Evolutionary conservation across 306 rosid species (phyloP), one percentile per base, ranked within the genome.

Genomic region (Rosa persica): DNA sequence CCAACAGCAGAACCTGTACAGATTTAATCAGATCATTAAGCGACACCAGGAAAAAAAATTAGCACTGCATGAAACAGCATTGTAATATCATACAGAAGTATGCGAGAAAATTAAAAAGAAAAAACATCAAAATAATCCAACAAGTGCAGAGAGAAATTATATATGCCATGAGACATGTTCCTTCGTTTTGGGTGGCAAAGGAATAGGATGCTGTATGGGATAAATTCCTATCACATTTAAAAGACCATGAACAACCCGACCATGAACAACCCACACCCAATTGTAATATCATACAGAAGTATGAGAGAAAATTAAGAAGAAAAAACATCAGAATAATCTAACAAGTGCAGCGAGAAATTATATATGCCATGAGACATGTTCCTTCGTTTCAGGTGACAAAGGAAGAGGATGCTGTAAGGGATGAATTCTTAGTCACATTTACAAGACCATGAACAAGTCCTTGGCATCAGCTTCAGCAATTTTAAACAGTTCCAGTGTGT

Each of bases 1-100:
- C 99, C 99, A 89, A 96, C 78, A 74, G 99, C 98, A 75, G 99
- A 72, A 80, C 99, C 98, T 96, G 92, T 68, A 87, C 54, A 80
- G 69, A 44, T 79, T 75, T 64, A 38, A 73, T 70, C 52, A 77
- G 17, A 57, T 71, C 23, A 43, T 49, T 3, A 75, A 23, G 19
- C n/a, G n/a, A 20, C n/a, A 49, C n/a, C 20, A 0, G 4, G 36
- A 20, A 67, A 52, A 52, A 20, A n/a, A 30, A 65, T 17, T 38
- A 70, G 13, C 30, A 43, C 15, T 46, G 49, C 25, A 48, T 27
- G 19, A 65, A 42, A 61, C 36, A 34, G 23, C 5, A 10, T 51
- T 44, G 17, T 23, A 67, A 39, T 7, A 42, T 25, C 36, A 30
- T 27, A 47, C 2, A 47, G 47, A 11, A 23, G 42, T 5, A 9